phyloP scores from a whole-genome alignment of 305 asterid genomes.

The Rubia peregrina region DNA sequence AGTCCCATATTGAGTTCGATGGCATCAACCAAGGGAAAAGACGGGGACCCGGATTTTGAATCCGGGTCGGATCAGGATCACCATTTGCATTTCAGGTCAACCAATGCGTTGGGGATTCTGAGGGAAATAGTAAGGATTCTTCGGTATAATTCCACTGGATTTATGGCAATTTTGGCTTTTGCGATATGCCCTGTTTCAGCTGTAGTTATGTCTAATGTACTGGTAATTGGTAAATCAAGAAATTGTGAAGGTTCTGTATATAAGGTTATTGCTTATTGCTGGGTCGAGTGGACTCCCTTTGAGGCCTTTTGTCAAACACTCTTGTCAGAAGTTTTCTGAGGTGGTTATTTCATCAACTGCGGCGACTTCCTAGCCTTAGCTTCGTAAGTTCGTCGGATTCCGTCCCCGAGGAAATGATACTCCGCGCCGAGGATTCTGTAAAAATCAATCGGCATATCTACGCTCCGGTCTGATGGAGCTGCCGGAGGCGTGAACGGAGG shows the following conservation, averaged over 20 bases:
- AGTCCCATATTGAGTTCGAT: too few species aligned
- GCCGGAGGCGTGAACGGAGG: conserved; percentile 50
- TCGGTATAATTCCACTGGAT: conserved; percentile 51
- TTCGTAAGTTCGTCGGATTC: conserved; percentile 81
- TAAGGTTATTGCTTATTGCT: conserved; percentile 56
- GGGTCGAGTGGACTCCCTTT: conserved; percentile 73
- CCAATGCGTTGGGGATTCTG: conserved; percentile 68
- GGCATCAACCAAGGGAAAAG: too few species aligned
- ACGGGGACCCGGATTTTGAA: too few species aligned
- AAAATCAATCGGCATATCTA: conserved; percentile 72
- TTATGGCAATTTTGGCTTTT: conserved; percentile 55
- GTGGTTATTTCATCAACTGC: too few species aligned
- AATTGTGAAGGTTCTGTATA: conserved; percentile 43
- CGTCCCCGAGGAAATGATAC: conserved; percentile 84
- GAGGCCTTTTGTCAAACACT: too few species aligned
- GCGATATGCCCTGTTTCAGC: conserved; percentile 78
- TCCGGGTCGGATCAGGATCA: too few species aligned
- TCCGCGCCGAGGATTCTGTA: conserved; percentile 82
- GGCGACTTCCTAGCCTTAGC: too few species aligned
- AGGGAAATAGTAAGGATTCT: conserved; percentile 80
- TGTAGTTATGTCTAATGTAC: too few species aligned
- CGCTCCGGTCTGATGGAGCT: conserved; percentile 62
- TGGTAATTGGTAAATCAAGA: conserved; percentile 58
- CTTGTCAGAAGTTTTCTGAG: too few species aligned
- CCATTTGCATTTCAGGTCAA: conserved; percentile 34